Conservation (phyloP, 192 early-diverging fungal genomes). For the Umbelopsis vinacea region DNA sequence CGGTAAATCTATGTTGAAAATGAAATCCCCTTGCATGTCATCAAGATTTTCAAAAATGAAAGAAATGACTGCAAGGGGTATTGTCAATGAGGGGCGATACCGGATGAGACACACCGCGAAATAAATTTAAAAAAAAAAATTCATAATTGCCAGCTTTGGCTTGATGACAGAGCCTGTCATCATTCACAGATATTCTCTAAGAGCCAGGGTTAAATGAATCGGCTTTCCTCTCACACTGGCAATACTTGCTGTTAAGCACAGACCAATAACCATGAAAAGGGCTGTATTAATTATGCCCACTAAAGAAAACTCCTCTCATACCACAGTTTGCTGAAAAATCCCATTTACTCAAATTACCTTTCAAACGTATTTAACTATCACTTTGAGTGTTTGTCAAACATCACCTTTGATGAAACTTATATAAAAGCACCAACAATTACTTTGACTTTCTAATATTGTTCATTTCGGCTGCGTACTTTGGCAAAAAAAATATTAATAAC, state of each 20-base stretch:
- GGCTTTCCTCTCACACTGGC: background rate
- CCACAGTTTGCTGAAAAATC: background rate
- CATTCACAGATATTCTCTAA: background rate
- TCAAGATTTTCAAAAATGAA: background rate
- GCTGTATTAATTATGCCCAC: constrained; percentile 15
- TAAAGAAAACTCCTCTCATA: constrained; percentile 2
- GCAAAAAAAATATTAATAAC: no score
- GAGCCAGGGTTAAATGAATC: constrained; percentile 9
- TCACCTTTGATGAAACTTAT: background rate
- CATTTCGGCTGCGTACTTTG: no score
- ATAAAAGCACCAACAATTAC: background rate
- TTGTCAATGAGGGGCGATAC: background rate
- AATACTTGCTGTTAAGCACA: background rate
- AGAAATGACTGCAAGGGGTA: constrained; percentile 1
- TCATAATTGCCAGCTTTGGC: constrained; percentile 23
- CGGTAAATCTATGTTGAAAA: no score
- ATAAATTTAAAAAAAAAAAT: constrained; percentile 3
- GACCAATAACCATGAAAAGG: background rate
- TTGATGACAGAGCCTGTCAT: background rate
- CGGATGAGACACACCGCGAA: background rate
- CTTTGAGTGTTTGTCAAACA: background rate
- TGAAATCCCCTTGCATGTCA: no score
- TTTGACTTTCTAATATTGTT: background rate
- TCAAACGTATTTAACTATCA: background rate
- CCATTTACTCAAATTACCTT: background rate